These are phyloP conservation scores for Botrytis pseudocinerea DNA, from an alignment of 2,329 filamentous ascomycete genomes.

Conservation along the genomic window DNA sequence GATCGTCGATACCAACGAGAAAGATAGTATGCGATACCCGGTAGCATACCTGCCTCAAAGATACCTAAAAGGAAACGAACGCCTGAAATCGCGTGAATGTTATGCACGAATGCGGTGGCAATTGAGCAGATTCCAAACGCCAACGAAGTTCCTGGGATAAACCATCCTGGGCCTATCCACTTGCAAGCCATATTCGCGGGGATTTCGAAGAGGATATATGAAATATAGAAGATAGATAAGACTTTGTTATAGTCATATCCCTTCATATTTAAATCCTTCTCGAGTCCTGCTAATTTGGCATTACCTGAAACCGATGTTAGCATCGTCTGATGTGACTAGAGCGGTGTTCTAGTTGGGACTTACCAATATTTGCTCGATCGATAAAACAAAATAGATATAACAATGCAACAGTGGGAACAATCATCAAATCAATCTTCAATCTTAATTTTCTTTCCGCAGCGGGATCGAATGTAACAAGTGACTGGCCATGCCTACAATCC, in stretches of 20 bases:
- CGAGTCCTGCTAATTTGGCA: conserved; percentile 64
- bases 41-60: conserved; percentile 65
- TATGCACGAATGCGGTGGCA: conserved; percentile 64
- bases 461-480: conserved; percentile 49
- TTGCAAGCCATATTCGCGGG: conserved; percentile 68
- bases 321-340: background rate
- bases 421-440: conserved; percentile 64
- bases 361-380: conserved; percentile 72
- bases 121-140: conserved; percentile 65
- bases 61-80: conserved; percentile 68
- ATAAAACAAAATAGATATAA: conserved; percentile 75
- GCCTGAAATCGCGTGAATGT: conserved; percentile 46
- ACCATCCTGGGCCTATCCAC: conserved; percentile 71
- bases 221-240: conserved; percentile 69
- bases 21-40: conserved; percentile 73
- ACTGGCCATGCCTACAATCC: conserved; percentile 28
- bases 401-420: conserved; percentile 65
- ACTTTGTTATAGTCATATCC: conserved; percentile 70
- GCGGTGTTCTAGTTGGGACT: conserved; percentile 25
- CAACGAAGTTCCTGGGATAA: conserved; percentile 62
- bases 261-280: conserved; percentile 58
- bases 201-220: conserved; percentile 73
- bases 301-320: conserved; percentile 53
- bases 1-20: conserved; percentile 70
- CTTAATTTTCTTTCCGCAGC: conserved; percentile 58